Conservation (phyloP, 768 basidiomycete genomes). For the Guyanaporus albipodus region DNA sequence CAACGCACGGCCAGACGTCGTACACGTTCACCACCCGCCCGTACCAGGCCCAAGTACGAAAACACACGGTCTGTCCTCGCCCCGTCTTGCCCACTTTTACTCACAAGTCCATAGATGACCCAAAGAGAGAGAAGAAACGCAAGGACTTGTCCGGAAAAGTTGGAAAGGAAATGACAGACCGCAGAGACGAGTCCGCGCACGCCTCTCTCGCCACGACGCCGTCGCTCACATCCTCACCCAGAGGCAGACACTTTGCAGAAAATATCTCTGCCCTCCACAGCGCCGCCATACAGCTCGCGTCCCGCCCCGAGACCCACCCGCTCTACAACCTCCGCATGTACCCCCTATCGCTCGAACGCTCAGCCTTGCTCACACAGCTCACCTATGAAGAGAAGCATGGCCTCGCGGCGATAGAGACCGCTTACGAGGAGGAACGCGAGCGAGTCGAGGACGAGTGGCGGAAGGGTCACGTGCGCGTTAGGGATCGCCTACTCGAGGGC, state of each 20-base stretch:
- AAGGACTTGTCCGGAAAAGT: slow-evolving; percentile 68
- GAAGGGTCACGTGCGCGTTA: slow-evolving; percentile 67
- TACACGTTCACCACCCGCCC: slow-evolving; percentile 38
- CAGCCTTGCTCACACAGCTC: slow-evolving; percentile 64
- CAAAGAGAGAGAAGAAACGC: slow-evolving; percentile 61
- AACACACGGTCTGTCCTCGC: slow-evolving; percentile 35
- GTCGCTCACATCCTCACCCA: slow-evolving; percentile 26
- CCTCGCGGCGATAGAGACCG: slow-evolving; percentile 61
- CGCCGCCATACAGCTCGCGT: slow-evolving; percentile 58
- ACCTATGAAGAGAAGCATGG: slow-evolving; percentile 65
- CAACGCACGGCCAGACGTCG: slow-evolving; percentile 37
- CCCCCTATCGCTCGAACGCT: slow-evolving; percentile 71
- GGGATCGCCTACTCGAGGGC: slow-evolving; percentile 76
- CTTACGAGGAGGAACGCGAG: slow-evolving; percentile 75
- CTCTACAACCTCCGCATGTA: slow-evolving; percentile 70
- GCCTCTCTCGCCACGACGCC: slow-evolving; percentile 1
- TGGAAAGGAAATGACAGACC: slow-evolving; percentile 69
- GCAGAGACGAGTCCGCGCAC: slow-evolving; percentile 67
- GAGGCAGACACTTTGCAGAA: slow-evolving; percentile 60
- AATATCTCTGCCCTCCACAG: slow-evolving; percentile 56
- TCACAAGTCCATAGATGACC: slow-evolving; percentile 34
- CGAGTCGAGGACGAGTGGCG: slow-evolving; percentile 82
- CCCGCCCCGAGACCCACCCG: slow-evolving; percentile 60
- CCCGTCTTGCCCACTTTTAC: slow-evolving; percentile 25
- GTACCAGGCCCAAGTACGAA: slow-evolving; percentile 43